Conservation (phyloP, 2,329 filamentous ascomycete genomes). For the Claviceps sp. region DNA sequence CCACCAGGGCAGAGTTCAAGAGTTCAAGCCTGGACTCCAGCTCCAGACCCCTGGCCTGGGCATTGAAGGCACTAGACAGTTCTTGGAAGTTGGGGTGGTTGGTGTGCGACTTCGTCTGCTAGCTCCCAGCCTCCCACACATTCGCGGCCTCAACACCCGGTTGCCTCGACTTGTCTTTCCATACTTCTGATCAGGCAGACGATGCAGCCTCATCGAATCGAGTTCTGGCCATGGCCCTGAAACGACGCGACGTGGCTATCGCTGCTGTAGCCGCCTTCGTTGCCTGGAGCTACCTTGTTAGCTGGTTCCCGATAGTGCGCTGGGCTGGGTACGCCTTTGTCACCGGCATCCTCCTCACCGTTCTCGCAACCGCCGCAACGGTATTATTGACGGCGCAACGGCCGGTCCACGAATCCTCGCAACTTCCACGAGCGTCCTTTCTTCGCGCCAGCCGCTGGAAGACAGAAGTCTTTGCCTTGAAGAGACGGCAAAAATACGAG, state of each 20-base stretch:
- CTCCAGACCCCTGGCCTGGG: neutral
- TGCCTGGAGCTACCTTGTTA: constrained; percentile 75
- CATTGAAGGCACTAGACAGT: neutral
- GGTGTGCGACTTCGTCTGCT: neutral
- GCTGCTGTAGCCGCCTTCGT: constrained; percentile 60
- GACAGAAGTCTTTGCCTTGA: constrained; percentile 53
- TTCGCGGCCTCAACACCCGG: neutral
- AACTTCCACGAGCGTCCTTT: constrained; percentile 42
- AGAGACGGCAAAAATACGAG: constrained; percentile 51
- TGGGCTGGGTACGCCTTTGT: constrained; percentile 78
- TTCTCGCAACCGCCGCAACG: constrained; percentile 40
- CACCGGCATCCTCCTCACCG: constrained; percentile 47
- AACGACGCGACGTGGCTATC: constrained; percentile 57
- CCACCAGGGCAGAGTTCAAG: too few relatives aligned
- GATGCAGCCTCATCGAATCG: constrained; percentile 18
- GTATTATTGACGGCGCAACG: constrained; percentile 41
- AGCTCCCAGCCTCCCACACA: constrained; percentile 1
- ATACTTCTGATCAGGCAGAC: constrained; percentile 8
- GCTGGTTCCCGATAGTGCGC: constrained; percentile 71
- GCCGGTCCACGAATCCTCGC: constrained; percentile 25
- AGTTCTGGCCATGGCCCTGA: constrained; percentile 48
- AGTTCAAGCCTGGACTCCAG: too few relatives aligned
- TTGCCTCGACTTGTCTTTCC: neutral
- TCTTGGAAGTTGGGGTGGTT: neutral
- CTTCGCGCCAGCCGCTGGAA: constrained; percentile 51